Base-by-base conservation (phyloP, 495 filamentous ascomycete genomes). In the Penicillium manginii region DNA sequence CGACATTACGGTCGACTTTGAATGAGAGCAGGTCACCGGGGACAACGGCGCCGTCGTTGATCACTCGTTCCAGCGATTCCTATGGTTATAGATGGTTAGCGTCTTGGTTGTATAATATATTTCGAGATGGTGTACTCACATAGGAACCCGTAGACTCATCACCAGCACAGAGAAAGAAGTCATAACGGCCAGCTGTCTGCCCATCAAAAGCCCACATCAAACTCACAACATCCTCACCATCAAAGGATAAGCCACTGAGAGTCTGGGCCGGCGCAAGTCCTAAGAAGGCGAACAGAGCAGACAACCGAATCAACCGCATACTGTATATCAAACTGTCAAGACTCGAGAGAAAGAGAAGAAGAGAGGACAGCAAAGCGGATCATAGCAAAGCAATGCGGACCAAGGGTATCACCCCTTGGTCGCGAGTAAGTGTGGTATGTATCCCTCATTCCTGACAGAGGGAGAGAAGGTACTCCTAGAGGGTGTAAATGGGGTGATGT, bases 121-220 rank as follows among this genome's bases (percentile, higher is more conserved):
- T 35, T 52, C 26, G 14, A 29, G 3, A 29, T 31, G 32, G 47
- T 15, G 3, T 19, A 14, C 57, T 37, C 56, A 84, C 81, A 62
- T 79, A 73, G 42, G 64, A 75, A 31, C 60, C 73, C 4, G 67
- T 68, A 1, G 72, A 67, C 64, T 89, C 88, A 29, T 87, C 86
- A 29, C 86, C 86, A 35, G 86, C 82, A 61, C 82, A 88, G 3
- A 91, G 78, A 59, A 82, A 84, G 22, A 91, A 72, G 42, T 82
- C 74, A 69, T 86, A 92, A 15, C 74, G 77, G 19, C 72, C 66
- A 42, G 90, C 76, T 45, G 83, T 74, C 2, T 54, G 33, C 12
- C 56, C 52, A n/a, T 68, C 67, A 29, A 66, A 58, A 2, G 50
- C 54, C 65, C 67, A 70, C 35, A 62, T n/a, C 12, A 70, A 43